Conservation (phyloP, 768 basidiomycete species). For the Lentinus brumalis region DNA sequence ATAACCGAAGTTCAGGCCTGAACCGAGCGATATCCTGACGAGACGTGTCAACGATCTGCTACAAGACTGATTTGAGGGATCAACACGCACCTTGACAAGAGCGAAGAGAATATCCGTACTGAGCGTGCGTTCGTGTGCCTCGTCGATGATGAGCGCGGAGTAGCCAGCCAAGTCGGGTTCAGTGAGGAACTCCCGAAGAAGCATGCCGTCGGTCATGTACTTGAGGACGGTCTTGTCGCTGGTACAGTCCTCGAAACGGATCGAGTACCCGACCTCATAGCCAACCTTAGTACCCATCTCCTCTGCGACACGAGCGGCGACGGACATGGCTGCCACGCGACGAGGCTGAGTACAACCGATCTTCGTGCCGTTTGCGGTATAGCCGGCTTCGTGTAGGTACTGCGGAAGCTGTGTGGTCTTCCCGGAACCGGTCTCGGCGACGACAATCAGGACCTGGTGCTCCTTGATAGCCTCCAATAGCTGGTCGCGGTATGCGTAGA, state of each 20-base stretch:
- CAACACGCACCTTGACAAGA: constrained; percentile 86
- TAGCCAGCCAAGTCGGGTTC: constrained; percentile 97
- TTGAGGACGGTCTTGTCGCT: constrained; percentile 99
- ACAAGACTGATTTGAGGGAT: constrained; percentile 14
- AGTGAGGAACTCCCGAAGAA: constrained; percentile 94
- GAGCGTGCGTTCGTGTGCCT: constrained; percentile 96
- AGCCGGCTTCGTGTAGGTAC: constrained; percentile 97
- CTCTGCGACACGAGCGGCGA: constrained; percentile 97
- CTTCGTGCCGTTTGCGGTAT: constrained; percentile 83
- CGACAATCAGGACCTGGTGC: constrained; percentile 95
- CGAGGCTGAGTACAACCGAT: constrained; percentile 98
- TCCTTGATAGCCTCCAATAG: constrained; percentile 87
- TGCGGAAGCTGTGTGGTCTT: constrained; percentile 99
- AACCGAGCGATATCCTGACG: constrained; percentile 92
- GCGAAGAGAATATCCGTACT: constrained; percentile 99
- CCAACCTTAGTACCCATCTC: constrained; percentile 98
- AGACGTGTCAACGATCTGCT: constrained; percentile 32
- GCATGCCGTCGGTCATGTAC: constrained; percentile 99
- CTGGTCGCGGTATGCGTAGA: constrained; percentile 85
- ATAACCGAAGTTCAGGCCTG: constrained; percentile 86
- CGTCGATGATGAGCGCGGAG: constrained; percentile 94
- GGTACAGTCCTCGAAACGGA: constrained; percentile 99
- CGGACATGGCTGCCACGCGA: constrained; percentile 98
- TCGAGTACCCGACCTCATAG: constrained; percentile 99
- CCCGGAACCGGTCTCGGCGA: constrained; percentile 98